Base-by-base conservation (phyloP, 306 rosid genomes). In the Datisca glomerata region DNA sequence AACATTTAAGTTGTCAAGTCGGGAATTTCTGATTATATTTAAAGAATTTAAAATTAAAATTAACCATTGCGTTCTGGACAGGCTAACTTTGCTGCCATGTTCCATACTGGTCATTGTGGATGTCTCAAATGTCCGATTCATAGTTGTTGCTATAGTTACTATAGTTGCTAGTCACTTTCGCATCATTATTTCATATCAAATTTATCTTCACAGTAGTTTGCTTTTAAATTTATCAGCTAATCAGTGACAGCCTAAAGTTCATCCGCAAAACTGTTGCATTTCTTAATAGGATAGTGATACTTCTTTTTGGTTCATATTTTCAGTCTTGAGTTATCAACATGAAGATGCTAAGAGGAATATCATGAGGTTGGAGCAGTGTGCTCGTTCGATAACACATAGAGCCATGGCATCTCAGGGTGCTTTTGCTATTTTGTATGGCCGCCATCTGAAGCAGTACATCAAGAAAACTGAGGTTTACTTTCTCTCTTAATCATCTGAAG, bases 311-410 rank as follows among this genome's bases (percentile, higher is more conserved):
- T 2, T 43, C 6, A 2, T 39, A 40, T 68, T 42, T 67, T 19
- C 62, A 77, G 93, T 67, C 33, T 45, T 55, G 40, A 66, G 55
- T 51, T 77, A 59, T 63, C 85, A 72, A 42, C 70, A 51, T 19
- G 75, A 52, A 41, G 78, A 59, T 56, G 48, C 82, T 17, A 80
- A 63, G 50, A 74, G 73, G 75, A 63, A 71, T 31, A 67, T 85
- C 64, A 65, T 85, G 60, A 77, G 96, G 59, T 58, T 80, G 68
- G 96, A 85, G 69, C 96, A 85, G 47, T 58, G 74, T 67, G 68
- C 78, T 21, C 67, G 40, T 45, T 67, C 96, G 44, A 51, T 34
- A 15, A 64, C 45, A 63, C 68, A 56, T 43, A 74, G 96, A 64
- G 59, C 57, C 47, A 76, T 78, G 53, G 70, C 78, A 33, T 72